These are phyloP conservation scores for Medicago truncatula DNA, from an alignment of 306 rosid genomes.

Conservation along the genomic window MtrunA17r5.0-ANR NC_053047.1:33926001-33926500, in stretches of 20 bases:
- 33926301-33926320: constrained; percentile 59
- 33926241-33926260: constrained; percentile 18
- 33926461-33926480: background rate
- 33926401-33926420: constrained; percentile 37
- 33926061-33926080: constrained; percentile 70
- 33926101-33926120: constrained; percentile 87
- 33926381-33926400: background rate
- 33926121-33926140: constrained; percentile 98
- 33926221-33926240: constrained; percentile 66
- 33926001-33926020: constrained; percentile 89
- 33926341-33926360: constrained; percentile 72
- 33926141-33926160: constrained; percentile 75
- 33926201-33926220: constrained; percentile 76
- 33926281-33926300: constrained; percentile 65
- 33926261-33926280: constrained; percentile 54
- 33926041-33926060: constrained; percentile 77
- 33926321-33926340: constrained; percentile 59
- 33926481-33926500: constrained; percentile 36
- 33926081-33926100: constrained; percentile 78
- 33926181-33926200: constrained; percentile 84
- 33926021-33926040: constrained; percentile 76
- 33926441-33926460: constrained; percentile 4
- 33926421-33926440: constrained; percentile 46
- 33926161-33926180: constrained; percentile 78
- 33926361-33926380: constrained; percentile 50